Percentiles rank a stretch among this genome's conserved stretches.
Evolutionary conservation across 1,284 basidiomycete genomes (phyloP).

Genomic region (Trichosporon coremiiforme): DNA sequence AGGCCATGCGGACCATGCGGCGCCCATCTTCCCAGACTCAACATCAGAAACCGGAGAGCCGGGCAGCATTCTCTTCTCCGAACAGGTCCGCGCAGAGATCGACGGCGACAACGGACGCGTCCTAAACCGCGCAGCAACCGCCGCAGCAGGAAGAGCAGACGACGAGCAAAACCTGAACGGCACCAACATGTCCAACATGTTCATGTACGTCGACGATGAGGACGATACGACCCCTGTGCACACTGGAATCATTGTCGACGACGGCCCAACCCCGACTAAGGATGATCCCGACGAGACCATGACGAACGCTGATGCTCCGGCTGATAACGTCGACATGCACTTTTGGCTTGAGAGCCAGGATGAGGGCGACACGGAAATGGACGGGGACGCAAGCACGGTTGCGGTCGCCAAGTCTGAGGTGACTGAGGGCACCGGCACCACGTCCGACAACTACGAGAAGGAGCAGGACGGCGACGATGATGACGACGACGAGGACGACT

Average conservation of each 20-base stretch:
- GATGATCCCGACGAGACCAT: constrained; percentile 38
- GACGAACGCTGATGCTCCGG: constrained; percentile 39
- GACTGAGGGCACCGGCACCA: neutral
- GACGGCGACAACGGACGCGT: constrained; percentile 12
- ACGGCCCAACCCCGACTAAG: constrained; percentile 7
- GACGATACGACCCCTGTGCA: constrained; percentile 11
- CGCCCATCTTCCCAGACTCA: constrained; percentile 22
- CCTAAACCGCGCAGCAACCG: constrained; percentile 18
- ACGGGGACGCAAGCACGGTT: neutral
- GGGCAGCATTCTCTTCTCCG: constrained; percentile 47
- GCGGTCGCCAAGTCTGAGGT: neutral
- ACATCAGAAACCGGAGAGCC: constrained; percentile 40
- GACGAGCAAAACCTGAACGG: neutral
- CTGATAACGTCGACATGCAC: constrained; percentile 30
- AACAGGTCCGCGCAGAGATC: constrained; percentile 33
- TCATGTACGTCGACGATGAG: constrained; percentile 12
- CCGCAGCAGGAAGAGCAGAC: neutral
- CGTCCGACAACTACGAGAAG: neutral
- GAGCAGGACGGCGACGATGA: constrained; percentile 18
- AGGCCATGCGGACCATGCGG: constrained; percentile 15
- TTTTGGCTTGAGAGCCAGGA: constrained; percentile 44
- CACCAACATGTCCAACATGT: constrained; percentile 4
- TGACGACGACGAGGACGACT: constrained; percentile 29
- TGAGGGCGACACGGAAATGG: constrained; percentile 26
- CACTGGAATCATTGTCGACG: constrained; percentile 17